Base-by-base conservation (phyloP, 140 eudicot genomes). In the Oenanthe javanica region DNA sequence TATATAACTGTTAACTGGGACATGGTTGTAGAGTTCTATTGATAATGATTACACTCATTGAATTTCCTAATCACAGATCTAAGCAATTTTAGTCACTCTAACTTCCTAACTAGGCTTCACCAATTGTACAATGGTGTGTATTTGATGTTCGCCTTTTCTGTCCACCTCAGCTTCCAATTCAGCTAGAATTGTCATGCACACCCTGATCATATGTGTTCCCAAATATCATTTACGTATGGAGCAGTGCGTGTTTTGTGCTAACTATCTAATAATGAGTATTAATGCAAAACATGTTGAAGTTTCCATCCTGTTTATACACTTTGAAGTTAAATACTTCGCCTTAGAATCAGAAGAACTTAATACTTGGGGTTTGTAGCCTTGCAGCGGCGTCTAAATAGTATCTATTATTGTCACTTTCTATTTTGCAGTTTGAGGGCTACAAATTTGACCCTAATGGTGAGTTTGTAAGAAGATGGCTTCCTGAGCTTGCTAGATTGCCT, bases 381-480 rank as follows among this genome's bases (percentile, higher is more conserved):
- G 52, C 52, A 48, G 52, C 45, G 4, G 45, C 45, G 45, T 14
- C 12, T 46, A 73, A 6, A 73, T 21, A n/a, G 47, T 42, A 38
- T 4, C 57, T 64, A n/a, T 7, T 40, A 49, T 50, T 19, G 21
- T 15, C 42, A 21, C 57, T 2, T 27, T 63, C 1, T 45, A 27
- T 66, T 70, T 52, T 74, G n/a, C 91, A 95, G 99, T 86, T 88
- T 64, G 97, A 95, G 80, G 97, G 99, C 38, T 92, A 95, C 85
- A 92, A 92, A 64, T 95, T 84, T 71, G 99, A 95, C 82, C 99
- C 99, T 1, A 90, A 95, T 49, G 99, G 99, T 21, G 99, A 95
- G 81, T 95, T 92, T 67, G 99, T 92, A 74, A 84, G 99, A 72
- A 79, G 97, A 83, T 95, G 99, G 99, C 93, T 95, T 59, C 99